Evolutionary conservation across 441 rosid species (phyloP).

Genomic region (Pelargonium myrrhifolium): DNA sequence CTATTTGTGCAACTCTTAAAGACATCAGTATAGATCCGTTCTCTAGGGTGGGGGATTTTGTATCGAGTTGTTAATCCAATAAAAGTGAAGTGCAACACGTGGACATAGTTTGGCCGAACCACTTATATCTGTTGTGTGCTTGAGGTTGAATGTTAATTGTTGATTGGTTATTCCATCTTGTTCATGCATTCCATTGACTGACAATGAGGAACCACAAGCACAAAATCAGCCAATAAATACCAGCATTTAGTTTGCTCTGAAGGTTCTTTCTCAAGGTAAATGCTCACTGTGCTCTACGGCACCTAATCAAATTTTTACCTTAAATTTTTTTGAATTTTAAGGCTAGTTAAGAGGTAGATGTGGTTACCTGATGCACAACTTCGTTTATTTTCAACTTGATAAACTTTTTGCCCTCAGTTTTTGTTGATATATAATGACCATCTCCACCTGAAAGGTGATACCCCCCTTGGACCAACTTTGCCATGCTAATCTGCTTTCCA

Average conservation of each 20-base stretch:
- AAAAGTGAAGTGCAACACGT: too few relatives aligned
- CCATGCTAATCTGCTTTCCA: conserved; percentile 79
- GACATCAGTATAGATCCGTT: too few relatives aligned
- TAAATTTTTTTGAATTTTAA: background rate
- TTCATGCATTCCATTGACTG: too few relatives aligned
- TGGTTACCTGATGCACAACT: conserved; percentile 80
- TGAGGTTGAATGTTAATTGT: too few relatives aligned
- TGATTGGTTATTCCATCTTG: too few relatives aligned
- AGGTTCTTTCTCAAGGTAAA: background rate
- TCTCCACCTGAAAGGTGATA: conserved; percentile 44
- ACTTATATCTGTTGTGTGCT: too few relatives aligned
- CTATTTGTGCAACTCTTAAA: too few relatives aligned
- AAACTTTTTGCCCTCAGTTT: conserved; percentile 76
- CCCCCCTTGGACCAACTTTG: conserved; percentile 76
- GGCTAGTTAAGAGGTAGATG: conserved; percentile 9
- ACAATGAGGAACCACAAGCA: too few relatives aligned
- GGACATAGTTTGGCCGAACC: too few relatives aligned
- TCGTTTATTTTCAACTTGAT: conserved; percentile 81
- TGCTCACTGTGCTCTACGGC: background rate
- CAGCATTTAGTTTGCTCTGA: background rate
- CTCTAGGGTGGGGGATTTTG: too few relatives aligned
- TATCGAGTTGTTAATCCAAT: too few relatives aligned
- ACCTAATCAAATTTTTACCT: background rate
- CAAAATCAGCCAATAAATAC: background rate
- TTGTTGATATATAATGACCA: conserved; percentile 84